Evolutionary conservation across 441 rosid species (phyloP), one percentile per base, ranked within the genome.

Genomic region (Cnidoscolus chayamansa): DNA sequence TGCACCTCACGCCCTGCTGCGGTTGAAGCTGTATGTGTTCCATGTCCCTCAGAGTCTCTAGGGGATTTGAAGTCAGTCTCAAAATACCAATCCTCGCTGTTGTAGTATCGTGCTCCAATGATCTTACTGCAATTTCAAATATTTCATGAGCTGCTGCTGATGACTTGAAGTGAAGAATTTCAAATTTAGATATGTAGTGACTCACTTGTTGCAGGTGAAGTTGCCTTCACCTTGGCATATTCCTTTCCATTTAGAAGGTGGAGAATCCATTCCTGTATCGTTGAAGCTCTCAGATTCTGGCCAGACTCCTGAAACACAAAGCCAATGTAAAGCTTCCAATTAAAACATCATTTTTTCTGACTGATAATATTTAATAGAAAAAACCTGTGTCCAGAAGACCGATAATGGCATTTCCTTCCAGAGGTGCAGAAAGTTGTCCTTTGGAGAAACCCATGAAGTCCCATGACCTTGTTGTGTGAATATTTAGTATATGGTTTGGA

Each of bases 381-480:
- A 15, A 31, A 78, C 77, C 81, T 65, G 81, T 20, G 49, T 78
- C 81, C 1, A 78, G 62, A 50, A 78, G n/a, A 13, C 77, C 81
- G 5, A 78, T 65, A 12, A 78, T 35, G 25, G 61, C 68, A 65
- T 73, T 40, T 48, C 74, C 77, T 70, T 65, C 72, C 20, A 8
- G 62, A 20, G 67, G 1, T 71, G 69, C 78, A 55, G 54, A 37
- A 83, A 75, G 10, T 83, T 72, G 32, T 2, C 40, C 76, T 45
- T 81, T 77, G 72, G 84, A 84, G 72, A 82, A 82, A 75, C 86
- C 85, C 75, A 89, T 84, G 81, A 92, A 92, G 66, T 92, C 94
- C 96, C 96, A 92, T 32, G 94, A 92, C 49, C 90, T 92, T 63
- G 96, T 89, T 2, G 96, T 90, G 77, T 90, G 94, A 77, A 90